A percentile compares a stretch with the other conserved stretches of the same genome.
These are phyloP conservation scores for Rhytidiadelphus loreus DNA, from an alignment of 225 moss, liverwort and hornwort genomes.

Conservation along the genomic window DNA sequence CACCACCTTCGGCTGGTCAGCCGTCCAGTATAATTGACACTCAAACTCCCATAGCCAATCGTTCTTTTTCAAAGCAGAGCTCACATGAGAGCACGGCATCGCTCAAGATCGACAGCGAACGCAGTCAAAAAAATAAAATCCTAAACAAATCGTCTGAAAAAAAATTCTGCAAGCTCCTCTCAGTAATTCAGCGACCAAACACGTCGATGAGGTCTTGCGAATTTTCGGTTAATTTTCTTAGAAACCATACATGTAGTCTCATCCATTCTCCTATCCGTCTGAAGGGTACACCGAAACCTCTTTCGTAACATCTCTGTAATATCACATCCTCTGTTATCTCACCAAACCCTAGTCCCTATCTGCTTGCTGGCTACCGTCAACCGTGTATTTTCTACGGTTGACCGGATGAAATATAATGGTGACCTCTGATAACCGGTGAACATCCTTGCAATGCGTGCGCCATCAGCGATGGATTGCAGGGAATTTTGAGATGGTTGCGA, in stretches of 20 bases:
- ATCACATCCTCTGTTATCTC: no score
- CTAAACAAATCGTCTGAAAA: not conserved
- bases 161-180: not conserved
- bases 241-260: not conserved
- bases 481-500: not conserved
- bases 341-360: not conserved
- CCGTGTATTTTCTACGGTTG: not conserved
- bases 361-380: not conserved
- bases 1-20: constrained; percentile 39
- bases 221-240: not conserved
- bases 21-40: not conserved
- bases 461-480: not conserved
- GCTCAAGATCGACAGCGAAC: not conserved
- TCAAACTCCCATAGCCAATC: constrained; percentile 68
- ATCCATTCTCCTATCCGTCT: not conserved
- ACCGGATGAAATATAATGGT: no score
- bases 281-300: not conserved
- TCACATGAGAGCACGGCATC: constrained; percentile 12
- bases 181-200: not conserved
- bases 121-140: not conserved
- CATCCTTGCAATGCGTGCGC: not conserved
- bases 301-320: not conserved
- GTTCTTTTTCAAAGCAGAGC: not conserved
- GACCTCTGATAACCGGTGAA: not conserved
- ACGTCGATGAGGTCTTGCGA: not conserved